Percentiles rank a stretch among this genome's conserved stretches.
phyloP scores from a whole-genome alignment of 1,139 yeast species.

The Pichia norvegensis region DNA sequence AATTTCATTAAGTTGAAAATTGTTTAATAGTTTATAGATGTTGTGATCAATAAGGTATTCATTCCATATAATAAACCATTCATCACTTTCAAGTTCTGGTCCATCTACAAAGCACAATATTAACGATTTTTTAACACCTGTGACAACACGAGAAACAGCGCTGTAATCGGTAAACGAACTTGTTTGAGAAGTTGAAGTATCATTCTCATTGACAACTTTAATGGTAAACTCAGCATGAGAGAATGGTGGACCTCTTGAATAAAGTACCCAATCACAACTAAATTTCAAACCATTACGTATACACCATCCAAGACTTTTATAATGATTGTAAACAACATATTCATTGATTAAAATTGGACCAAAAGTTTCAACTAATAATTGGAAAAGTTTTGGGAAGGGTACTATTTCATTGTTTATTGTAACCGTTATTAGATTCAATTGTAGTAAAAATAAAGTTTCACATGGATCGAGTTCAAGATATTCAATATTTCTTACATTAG shows the following conservation, averaged over 20 bases:
- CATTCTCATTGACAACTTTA: constrained; percentile 15
- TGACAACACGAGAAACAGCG: constrained; percentile 68
- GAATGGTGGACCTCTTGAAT: constrained; percentile 90
- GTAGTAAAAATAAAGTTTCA: constrained; percentile 63
- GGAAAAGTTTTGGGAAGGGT: constrained; percentile 25
- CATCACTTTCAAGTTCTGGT: constrained; percentile 30
- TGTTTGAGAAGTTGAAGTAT: background rate
- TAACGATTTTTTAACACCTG: constrained; percentile 77
- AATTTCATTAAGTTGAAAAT: constrained; percentile 45
- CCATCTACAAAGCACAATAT: constrained; percentile 59
- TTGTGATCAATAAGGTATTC: constrained; percentile 23
- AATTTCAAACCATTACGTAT: constrained; percentile 86
- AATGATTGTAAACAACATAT: constrained; percentile 79
- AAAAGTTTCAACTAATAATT: constrained; percentile 22
- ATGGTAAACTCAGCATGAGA: constrained; percentile 83
- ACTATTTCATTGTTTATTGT: constrained; percentile 6
- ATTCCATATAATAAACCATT: constrained; percentile 28
- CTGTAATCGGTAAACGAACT: constrained; percentile 59
- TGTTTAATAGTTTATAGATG: constrained; percentile 15
- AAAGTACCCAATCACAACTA: constrained; percentile 74
- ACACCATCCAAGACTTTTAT: constrained; percentile 90
- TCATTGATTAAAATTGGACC: constrained; percentile 37
- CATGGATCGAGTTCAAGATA: constrained; percentile 64
- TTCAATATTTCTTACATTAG: constrained; percentile 45
- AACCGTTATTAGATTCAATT: constrained; percentile 25